Evolutionary conservation across 768 basidiomycete species (phyloP), one percentile per base, ranked within the genome.

Genomic region (Phaffia tasmanica): DNA sequence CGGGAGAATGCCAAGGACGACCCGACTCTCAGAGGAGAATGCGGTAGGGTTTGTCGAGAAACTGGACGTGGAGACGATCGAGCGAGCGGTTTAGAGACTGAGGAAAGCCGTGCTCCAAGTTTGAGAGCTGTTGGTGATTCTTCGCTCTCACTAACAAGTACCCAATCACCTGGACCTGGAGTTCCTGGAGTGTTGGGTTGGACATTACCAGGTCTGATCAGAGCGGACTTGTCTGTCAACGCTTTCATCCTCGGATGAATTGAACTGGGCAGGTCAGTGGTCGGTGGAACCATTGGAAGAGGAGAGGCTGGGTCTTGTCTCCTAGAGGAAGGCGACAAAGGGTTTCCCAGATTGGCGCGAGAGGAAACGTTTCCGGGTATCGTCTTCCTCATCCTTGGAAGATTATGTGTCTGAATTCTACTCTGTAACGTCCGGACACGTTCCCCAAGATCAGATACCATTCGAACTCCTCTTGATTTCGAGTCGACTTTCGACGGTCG

Each of bases 401-500:
- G 35, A 48, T 48, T 35, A 50, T 65, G 86, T 54, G 87, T 88
- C 72, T 89, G 87, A 55, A 91, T 87, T 76, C 86, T 88, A 77
- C 88, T 87, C 72, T 90, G 87, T 49, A 91, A 77, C 71, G 85
- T 86, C 73, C 80, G 84, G 35, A 91, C 88, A 61, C 86, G 82
- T 49, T 87, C 88, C 51, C 89, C 83, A 86, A 92, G 89, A 74
- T 91, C 89, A 27, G 87, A 86, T 6, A 90, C 88, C 89, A 92
- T 91, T 73, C 91, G 88, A 3, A 89, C 87, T 30, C 88, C 89
- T 74, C 84, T 86, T 74, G 82, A 89, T 78, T 81, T 86, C 4
- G 86, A 81, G 16, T 3, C 81, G 63, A 80, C 71, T 9, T 75
- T 74, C 50, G 78, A 61, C 63, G 69, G 74, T 57, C 68, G 72